A percentile compares a stretch with the other conserved stretches of the same genome.
Conservation (phyloP, 1,284 basidiomycete species). For the Boletus albobrunnescens region DNA sequence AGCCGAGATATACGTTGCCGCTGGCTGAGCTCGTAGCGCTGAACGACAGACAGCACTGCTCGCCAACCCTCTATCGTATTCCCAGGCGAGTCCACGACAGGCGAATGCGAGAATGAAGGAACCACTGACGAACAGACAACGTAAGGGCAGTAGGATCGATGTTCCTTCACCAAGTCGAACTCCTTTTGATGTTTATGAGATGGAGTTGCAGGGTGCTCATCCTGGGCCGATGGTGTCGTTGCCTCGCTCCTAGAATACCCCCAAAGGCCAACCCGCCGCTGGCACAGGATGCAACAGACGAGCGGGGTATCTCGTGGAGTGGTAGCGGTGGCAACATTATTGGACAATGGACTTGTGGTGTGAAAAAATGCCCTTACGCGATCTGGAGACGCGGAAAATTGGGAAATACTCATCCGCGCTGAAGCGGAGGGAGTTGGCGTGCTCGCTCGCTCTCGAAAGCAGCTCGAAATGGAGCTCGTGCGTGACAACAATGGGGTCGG, state of each 20-base stretch:
- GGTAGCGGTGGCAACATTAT: neutral
- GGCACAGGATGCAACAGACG: conserved; percentile 65
- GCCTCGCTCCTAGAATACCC: conserved; percentile 45
- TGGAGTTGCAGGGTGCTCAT: conserved; percentile 15
- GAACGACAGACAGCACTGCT: conserved; percentile 60
- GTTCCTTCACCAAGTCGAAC: conserved; percentile 73
- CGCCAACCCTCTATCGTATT: conserved; percentile 70
- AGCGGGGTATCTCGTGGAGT: conserved; percentile 43
- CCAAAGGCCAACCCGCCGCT: conserved; percentile 74
- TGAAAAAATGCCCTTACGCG: conserved; percentile 20
- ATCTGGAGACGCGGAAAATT: conserved; percentile 15
- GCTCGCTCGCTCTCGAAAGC: conserved; percentile 14
- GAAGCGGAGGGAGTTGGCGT: conserved; percentile 16
- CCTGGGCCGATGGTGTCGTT: conserved; percentile 5
- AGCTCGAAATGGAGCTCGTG: conserved; percentile 41
- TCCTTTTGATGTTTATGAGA: conserved; percentile 43
- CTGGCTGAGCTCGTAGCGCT: conserved; percentile 60
- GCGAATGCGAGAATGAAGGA: conserved; percentile 49
- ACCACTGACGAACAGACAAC: conserved; percentile 65
- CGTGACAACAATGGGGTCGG: conserved; percentile 43
- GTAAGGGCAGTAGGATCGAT: conserved; percentile 78
- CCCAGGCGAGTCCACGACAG: conserved; percentile 17
- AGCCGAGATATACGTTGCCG: conserved; percentile 45
- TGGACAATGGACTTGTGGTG: conserved; percentile 5
- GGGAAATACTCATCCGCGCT: conserved; percentile 20